phyloP scores from a whole-genome alignment of 352 stramenopile genomes.

The Pythium monospermum region DNA sequence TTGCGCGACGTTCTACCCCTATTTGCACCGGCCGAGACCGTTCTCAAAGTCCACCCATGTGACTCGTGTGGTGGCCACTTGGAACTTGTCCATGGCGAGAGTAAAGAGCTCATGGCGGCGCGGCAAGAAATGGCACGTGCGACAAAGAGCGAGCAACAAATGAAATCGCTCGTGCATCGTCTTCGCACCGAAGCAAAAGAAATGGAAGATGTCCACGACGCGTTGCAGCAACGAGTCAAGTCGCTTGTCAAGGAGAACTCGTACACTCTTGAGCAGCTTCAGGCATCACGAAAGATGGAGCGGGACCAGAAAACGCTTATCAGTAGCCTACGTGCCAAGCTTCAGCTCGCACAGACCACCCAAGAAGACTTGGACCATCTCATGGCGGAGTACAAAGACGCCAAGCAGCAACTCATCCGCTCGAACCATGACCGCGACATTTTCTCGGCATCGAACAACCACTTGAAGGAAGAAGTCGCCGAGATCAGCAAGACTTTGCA shows the following conservation, averaged over 20 bases:
- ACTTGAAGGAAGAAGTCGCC: conserved; percentile 65
- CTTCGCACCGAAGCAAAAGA: conserved; percentile 64
- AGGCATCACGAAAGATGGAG: conserved; percentile 63
- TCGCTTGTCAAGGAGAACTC: conserved; percentile 71
- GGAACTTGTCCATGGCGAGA: conserved; percentile 80
- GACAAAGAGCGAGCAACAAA: conserved; percentile 68
- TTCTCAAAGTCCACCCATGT: conserved; percentile 70
- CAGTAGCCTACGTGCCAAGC: conserved; percentile 54
- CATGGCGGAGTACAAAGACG: conserved; percentile 50
- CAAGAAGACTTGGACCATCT: conserved; percentile 66
- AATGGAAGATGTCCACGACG: conserved; percentile 67
- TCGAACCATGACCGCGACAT: conserved; percentile 74
- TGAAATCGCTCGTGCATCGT: conserved; percentile 57
- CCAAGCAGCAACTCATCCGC: conserved; percentile 58
- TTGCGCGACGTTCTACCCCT: conserved; percentile 58
- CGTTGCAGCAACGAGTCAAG: conserved; percentile 71
- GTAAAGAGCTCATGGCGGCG: conserved; percentile 58
- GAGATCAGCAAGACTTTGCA: conserved; percentile 66
- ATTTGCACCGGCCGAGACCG: conserved; percentile 68
- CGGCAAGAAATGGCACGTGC: conserved; percentile 59
- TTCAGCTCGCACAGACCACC: conserved; percentile 56
- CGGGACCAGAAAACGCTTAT: conserved; percentile 68
- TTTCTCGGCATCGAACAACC: conserved; percentile 70
- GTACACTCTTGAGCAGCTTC: conserved; percentile 72
- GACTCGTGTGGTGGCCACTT: conserved; percentile 64